Conservation (phyloP, 257 asterid species). For the Dorcoceras hygrometricum region DNA sequence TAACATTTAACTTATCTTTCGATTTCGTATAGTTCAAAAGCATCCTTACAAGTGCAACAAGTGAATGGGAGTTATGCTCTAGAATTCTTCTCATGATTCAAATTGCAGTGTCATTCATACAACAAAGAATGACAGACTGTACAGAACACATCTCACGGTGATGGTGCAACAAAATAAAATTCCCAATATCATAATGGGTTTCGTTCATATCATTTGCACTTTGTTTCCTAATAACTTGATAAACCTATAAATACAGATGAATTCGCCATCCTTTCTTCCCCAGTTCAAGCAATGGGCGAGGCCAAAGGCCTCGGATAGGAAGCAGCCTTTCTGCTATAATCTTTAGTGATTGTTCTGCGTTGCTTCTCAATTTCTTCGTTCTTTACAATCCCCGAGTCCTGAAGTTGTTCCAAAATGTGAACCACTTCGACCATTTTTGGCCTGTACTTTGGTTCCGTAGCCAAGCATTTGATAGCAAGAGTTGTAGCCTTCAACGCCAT, state of each 20-base stretch:
- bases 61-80: background rate
- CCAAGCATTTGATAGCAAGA: conserved; percentile 54
- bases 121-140: background rate
- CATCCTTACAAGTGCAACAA: too few species aligned
- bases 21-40: too few species aligned
- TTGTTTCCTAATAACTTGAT: conserved; percentile 13
- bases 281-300: conserved; percentile 33
- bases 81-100: background rate
- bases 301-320: conserved; percentile 58
- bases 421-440: conserved; percentile 64
- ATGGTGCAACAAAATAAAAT: background rate
- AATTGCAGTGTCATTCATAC: background rate
- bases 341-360: conserved; percentile 24
- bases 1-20: too few species aligned
- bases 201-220: background rate
- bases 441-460: conserved; percentile 44
- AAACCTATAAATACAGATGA: conserved; percentile 21
- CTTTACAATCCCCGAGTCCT: conserved; percentile 42
- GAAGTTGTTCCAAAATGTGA: conserved; percentile 51
- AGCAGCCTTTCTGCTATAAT: conserved; percentile 31
- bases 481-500: conserved; percentile 48
- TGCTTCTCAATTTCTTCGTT: conserved; percentile 39
- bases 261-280: background rate
- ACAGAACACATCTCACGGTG: background rate
- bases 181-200: background rate